Conservation (phyloP, 2,329 filamentous ascomycete genomes). For the Exophiala dermatitidis region DNA sequence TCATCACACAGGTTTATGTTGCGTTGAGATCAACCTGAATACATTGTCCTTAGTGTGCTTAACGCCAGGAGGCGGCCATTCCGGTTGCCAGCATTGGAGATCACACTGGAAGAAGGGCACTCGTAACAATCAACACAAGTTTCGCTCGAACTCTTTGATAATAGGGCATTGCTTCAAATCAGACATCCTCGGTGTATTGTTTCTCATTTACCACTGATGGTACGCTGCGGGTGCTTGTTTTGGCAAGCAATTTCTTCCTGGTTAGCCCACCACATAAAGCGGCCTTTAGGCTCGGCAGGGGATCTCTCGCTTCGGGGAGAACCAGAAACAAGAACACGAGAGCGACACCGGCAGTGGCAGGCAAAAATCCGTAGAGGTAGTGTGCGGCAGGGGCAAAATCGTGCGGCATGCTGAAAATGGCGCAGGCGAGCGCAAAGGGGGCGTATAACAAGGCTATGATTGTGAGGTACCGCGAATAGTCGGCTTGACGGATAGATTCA, state of each 20-base stretch:
- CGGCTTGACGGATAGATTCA: conserved; percentile 17
- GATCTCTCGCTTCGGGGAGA: conserved; percentile 19
- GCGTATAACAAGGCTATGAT: conserved; percentile 22
- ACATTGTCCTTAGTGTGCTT: too few relatives aligned
- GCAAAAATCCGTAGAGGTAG: conserved; percentile 21
- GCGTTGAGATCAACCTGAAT: too few relatives aligned
- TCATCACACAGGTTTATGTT: too few relatives aligned
- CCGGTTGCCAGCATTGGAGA: too few relatives aligned
- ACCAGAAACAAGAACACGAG: conserved; percentile 21
- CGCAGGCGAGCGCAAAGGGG: conserved; percentile 20
- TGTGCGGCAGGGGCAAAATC: conserved; percentile 21
- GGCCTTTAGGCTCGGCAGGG: conserved; percentile 16
- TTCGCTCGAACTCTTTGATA: too few relatives aligned
- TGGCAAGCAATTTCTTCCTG: conserved; percentile 17
- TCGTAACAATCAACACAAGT: too few relatives aligned
- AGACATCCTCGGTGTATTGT: conserved; percentile 16
- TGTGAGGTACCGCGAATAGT: conserved; percentile 22
- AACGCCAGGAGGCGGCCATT: too few relatives aligned
- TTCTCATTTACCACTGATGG: conserved; percentile 8
- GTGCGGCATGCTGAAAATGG: conserved; percentile 21
- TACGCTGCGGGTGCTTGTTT: conserved; percentile 6
- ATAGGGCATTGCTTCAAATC: neutral
- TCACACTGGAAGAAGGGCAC: too few relatives aligned
- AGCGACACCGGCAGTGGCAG: conserved; percentile 18
- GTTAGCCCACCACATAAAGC: conserved; percentile 18